Percentiles rank a stretch among this genome's conserved stretches.
Evolutionary conservation across 1,284 basidiomycete species (phyloP).

Genomic region (Malassezia sympodialis): DNA sequence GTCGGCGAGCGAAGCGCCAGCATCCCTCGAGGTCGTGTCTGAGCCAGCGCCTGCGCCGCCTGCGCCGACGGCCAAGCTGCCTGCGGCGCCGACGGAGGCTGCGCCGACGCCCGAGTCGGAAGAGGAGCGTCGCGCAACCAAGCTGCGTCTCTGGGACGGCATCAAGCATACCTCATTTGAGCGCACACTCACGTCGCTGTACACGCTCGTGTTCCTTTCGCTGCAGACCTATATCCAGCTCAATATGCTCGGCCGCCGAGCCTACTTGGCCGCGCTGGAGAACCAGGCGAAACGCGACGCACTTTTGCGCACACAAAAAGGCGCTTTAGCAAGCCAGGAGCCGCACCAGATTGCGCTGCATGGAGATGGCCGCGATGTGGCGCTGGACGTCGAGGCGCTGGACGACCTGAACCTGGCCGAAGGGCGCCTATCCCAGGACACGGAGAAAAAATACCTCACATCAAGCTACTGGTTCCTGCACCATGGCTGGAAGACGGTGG

Average conservation of each 20-base stretch:
- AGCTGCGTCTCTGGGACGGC: constrained; percentile 45
- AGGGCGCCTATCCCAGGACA: constrained; percentile 51
- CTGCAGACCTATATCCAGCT: constrained; percentile 74
- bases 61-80: constrained; percentile 6
- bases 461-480: constrained; percentile 84
- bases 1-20: neutral
- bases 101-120: constrained; percentile 4
- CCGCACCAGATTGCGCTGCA: constrained; percentile 15
- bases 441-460: constrained; percentile 68
- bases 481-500: constrained; percentile 74
- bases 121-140: constrained; percentile 18
- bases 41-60: constrained; percentile 14
- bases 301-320: neutral
- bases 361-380: neutral
- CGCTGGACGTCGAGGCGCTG: neutral
- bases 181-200: constrained; percentile 70
- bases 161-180: constrained; percentile 58
- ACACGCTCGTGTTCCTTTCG: constrained; percentile 67
- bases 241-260: constrained; percentile 66
- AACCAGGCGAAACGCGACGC: constrained; percentile 46
- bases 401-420: neutral
- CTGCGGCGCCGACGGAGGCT: neutral
- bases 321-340: neutral
- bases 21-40: neutral
- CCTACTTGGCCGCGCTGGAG: constrained; percentile 65